These are phyloP conservation scores for Fraxinus quadrangulata DNA, from an alignment of 257 asterid genomes.

Conservation along the genomic window DNA sequence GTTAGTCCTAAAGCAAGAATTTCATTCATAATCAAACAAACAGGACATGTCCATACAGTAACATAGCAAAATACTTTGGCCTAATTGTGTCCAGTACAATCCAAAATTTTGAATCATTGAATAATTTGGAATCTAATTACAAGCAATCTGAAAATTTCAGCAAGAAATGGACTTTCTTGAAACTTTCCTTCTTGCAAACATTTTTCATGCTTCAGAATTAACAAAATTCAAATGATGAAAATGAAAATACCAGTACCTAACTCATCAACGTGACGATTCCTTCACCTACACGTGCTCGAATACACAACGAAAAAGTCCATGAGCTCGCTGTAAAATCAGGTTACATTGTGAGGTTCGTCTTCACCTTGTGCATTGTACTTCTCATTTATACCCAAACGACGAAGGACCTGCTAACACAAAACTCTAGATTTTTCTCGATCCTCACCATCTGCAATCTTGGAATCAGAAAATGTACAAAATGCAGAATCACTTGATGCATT, in stretches of 20 bases:
- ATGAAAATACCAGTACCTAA: not conserved
- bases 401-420: not conserved
- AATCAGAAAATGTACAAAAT: conserved; percentile 25
- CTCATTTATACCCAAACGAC: not conserved
- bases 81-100: not conserved
- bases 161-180: not conserved
- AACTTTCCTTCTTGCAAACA: not conserved
- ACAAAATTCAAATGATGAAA: not conserved
- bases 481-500: conserved; percentile 27
- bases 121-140: no score
- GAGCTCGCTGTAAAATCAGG: not conserved
- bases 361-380: no score
- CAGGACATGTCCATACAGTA: not conserved
- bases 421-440: conserved; percentile 26
- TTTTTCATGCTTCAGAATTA: conserved; percentile 1
- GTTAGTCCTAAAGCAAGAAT: not conserved
- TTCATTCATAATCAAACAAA: not conserved
- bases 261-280: not conserved
- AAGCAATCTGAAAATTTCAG: not conserved
- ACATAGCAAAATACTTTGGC: not conserved
- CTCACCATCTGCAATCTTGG: conserved; percentile 24
- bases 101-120: no score
- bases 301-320: conserved; percentile 2
- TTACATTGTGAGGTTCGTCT: no score
- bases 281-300: not conserved